phyloP scores from a whole-genome alignment of 2,329 filamentous ascomycete species.

The Conoideocrella luteorostrata region DNA sequence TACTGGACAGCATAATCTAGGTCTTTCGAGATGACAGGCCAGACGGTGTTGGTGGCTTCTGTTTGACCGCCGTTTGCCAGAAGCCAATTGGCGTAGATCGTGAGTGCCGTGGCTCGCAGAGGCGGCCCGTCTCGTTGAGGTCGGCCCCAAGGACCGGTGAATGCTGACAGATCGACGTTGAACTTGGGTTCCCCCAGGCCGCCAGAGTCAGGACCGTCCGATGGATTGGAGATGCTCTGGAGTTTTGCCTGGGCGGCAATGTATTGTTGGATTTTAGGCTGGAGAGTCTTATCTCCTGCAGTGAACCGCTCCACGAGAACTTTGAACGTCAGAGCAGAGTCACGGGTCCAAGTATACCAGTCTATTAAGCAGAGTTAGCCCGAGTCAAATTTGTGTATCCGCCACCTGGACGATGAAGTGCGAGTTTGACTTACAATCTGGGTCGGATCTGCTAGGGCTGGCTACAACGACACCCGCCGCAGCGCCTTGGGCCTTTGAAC shows the following conservation, averaged over 20 bases:
- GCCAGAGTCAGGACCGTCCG: constrained; percentile 44
- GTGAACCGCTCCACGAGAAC: constrained; percentile 57
- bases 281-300: constrained; percentile 50
- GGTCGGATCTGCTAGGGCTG: constrained; percentile 42
- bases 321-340: constrained; percentile 66
- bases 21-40: constrained; percentile 72
- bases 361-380: too few relatives aligned
- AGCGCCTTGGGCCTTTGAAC: constrained; percentile 41
- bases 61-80: constrained; percentile 57
- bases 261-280: constrained; percentile 58
- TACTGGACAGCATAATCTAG: constrained; percentile 69
- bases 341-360: constrained; percentile 71
- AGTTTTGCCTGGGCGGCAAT: constrained; percentile 58
- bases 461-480: constrained; percentile 47
- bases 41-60: constrained; percentile 51
- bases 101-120: constrained; percentile 66
- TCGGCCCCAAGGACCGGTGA: constrained; percentile 62
- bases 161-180: constrained; percentile 55
- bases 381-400: not conserved
- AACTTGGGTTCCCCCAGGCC: constrained; percentile 69
- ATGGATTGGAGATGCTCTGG: constrained; percentile 62
- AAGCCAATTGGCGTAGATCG: constrained; percentile 67
- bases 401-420: not conserved
- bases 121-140: constrained; percentile 76
- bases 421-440: constrained; percentile 46